Evolutionary conservation across 2,329 filamentous ascomycete genomes (phyloP).

Genomic region (Cadophora malorum): DNA sequence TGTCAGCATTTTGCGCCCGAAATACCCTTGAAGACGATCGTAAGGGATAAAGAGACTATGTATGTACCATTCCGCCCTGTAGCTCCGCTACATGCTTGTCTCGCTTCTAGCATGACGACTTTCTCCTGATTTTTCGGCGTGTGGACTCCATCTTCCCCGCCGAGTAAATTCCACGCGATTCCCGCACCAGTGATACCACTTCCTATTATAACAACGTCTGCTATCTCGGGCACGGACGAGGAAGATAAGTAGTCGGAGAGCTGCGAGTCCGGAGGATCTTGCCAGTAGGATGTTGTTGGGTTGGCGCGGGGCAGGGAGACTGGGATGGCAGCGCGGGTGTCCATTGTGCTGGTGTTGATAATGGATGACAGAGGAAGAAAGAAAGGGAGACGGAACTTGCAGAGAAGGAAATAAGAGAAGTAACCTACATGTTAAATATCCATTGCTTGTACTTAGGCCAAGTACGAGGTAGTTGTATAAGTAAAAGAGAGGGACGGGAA

Average conservation of each 20-base stretch:
- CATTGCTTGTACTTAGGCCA: too few species aligned
- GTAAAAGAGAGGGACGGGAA: too few species aligned
- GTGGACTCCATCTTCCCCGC: neutral
- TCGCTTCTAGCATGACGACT: conserved; percentile 47
- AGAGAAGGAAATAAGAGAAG: too few species aligned
- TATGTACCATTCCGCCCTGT: conserved; percentile 47
- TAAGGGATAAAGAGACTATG: too few species aligned
- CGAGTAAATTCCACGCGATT: conserved; percentile 40
- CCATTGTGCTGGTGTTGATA: conserved; percentile 33
- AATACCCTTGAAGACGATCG: neutral
- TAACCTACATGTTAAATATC: too few species aligned
- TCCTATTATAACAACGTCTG: conserved; percentile 36
- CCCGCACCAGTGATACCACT: conserved; percentile 38
- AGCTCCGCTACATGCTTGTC: conserved; percentile 47
- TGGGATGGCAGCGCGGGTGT: conserved; percentile 32
- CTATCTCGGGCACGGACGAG: conserved; percentile 26
- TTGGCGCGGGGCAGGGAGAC: conserved; percentile 43
- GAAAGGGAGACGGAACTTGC: too few species aligned
- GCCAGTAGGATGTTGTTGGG: conserved; percentile 47
- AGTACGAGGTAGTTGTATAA: too few species aligned
- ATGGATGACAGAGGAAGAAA: too few species aligned
- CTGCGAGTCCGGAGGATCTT: conserved; percentile 42
- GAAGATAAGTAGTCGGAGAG: conserved; percentile 44
- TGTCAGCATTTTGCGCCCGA: neutral
- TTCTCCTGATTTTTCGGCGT: neutral